Percentiles rank a stretch among this genome's conserved stretches.
These are phyloP conservation scores for Candida tetrigidarum DNA, from an alignment of 1,139 yeast species.

Conservation along the genomic window DNA sequence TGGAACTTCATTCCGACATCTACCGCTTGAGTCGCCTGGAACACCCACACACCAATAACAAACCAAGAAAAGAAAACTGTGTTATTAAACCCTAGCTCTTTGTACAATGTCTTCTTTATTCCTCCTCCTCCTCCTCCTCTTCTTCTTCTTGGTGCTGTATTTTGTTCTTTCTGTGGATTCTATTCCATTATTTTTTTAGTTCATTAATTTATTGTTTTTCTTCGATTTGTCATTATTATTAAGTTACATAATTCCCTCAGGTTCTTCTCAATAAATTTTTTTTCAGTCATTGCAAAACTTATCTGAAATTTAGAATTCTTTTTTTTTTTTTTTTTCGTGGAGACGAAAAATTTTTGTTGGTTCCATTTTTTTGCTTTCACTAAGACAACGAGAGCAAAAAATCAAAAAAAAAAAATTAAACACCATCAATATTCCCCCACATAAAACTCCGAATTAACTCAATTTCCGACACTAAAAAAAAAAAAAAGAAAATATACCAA, in stretches of 20 bases:
- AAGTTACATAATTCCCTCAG: background rate
- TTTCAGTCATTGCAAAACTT: background rate
- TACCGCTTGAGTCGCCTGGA: background rate
- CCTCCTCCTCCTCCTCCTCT: too few relatives aligned
- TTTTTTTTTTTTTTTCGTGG: too few relatives aligned
- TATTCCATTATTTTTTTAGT: too few relatives aligned
- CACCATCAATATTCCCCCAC: background rate
- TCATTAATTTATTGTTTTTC: too few relatives aligned
- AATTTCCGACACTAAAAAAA: constrained; percentile 1
- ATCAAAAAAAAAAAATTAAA: background rate
- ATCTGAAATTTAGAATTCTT: too few relatives aligned
- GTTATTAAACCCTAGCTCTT: background rate
- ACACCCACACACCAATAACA: background rate
- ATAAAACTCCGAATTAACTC: constrained; percentile 5
- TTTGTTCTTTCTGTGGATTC: too few relatives aligned
- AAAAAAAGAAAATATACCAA: background rate
- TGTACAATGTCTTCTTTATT: too few relatives aligned
- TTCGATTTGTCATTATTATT: background rate
- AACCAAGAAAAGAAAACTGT: too few relatives aligned
- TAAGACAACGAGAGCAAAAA: background rate
- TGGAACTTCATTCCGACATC: background rate
- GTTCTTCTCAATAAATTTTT: background rate
- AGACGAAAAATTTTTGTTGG: background rate
- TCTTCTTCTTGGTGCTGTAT: too few relatives aligned
- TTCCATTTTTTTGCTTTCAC: background rate